Evolutionary conservation across 345 rosid genomes (phyloP), one percentile per base, ranked within the genome.

Genomic region (Nasturtium officinale): DNA sequence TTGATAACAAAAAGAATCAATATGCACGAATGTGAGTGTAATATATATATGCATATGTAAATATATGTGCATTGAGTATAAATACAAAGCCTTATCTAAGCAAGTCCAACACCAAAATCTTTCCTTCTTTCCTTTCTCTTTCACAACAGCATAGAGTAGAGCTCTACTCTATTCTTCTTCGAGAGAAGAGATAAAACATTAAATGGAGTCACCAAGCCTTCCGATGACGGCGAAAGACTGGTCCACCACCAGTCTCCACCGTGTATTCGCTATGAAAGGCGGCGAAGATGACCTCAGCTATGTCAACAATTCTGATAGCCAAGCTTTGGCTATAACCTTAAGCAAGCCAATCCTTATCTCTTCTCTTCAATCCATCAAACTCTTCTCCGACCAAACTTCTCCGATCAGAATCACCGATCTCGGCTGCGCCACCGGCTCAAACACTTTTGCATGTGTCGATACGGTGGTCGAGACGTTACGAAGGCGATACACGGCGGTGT

Each of bases 371-470:
- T 82, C 86, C 42, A 65, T 78, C 69, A 76, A 73, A 65, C 82
- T 82, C 63, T 55, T 77, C 64, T 25, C 52, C 43, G 37, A 74
- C 6, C 64, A 58, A 1, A 58, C 2, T 57, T 69, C 52, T 75
- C 85, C 33, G 0, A 45, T 86, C 35, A 81, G 79, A 66, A 77
- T 86, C 35, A 81, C 81, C 29, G 90, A 86, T 60, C 75, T 84
- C 60, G 90, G 90, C 40, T 86, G 90, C 57, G 90, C 88, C 37
- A 82, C 86, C 33, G 90, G 86, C 15, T 69, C 81, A 79, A 84
- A 86, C 70, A 80, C 90, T 4, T 71, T 84, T 72, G 62, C 80
- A 32, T 79, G 80, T 0, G 75, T 79, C 3, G 85, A 84, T 48
- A 73, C 75, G 75, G 77, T 77, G 58, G 87, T 86, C 9, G 82